These are phyloP conservation scores for Podospora comata DNA, from an alignment of 495 filamentous ascomycete genomes.

Conservation along the genomic window DNA sequence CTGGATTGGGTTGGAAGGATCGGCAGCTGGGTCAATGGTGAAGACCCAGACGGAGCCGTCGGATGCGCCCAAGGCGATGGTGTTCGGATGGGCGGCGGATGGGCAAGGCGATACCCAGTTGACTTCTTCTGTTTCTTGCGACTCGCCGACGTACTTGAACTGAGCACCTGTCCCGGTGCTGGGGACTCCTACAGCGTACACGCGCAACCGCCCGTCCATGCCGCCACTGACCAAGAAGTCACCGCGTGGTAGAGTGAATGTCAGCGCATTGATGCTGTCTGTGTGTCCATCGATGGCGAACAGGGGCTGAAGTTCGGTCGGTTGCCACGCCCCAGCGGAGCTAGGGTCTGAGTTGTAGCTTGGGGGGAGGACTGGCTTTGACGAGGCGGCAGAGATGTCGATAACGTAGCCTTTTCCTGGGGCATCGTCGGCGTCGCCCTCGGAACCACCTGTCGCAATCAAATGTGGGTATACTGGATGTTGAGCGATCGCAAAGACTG, in stretches of 20 bases:
- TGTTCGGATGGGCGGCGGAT: constrained; percentile 63
- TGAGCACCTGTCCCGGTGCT: constrained; percentile 72
- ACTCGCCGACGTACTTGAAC: constrained; percentile 67
- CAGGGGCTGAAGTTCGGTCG: constrained; percentile 56
- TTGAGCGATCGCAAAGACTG: constrained; percentile 87
- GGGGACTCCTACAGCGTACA: constrained; percentile 63
- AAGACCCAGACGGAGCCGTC: constrained; percentile 97
- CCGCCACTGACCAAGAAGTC: constrained; percentile 83
- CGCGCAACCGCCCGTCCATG: constrained; percentile 73
- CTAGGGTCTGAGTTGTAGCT: constrained; percentile 67
- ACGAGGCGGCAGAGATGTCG: constrained; percentile 63
- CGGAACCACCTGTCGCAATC: constrained; percentile 80
- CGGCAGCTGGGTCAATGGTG: constrained; percentile 61
- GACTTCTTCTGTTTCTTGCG: constrained; percentile 83
- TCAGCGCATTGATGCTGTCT: constrained; percentile 81
- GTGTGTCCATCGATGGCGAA: constrained; percentile 79
- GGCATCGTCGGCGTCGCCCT: constrained; percentile 67
- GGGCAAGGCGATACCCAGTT: constrained; percentile 87
- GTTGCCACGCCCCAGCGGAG: constrained; percentile 44
- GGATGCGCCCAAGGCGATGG: constrained; percentile 85
- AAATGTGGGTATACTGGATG: constrained; percentile 77
- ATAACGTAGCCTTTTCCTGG: constrained; percentile 68
- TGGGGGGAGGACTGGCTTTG: constrained; percentile 62
- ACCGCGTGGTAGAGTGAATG: constrained; percentile 79
- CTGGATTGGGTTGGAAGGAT: constrained; percentile 56